A percentile compares a stretch with the other conserved stretches of the same genome.
phyloP scores from a whole-genome alignment of 2,329 filamentous ascomycete species.

The Microcyclosporella mali region DNA sequence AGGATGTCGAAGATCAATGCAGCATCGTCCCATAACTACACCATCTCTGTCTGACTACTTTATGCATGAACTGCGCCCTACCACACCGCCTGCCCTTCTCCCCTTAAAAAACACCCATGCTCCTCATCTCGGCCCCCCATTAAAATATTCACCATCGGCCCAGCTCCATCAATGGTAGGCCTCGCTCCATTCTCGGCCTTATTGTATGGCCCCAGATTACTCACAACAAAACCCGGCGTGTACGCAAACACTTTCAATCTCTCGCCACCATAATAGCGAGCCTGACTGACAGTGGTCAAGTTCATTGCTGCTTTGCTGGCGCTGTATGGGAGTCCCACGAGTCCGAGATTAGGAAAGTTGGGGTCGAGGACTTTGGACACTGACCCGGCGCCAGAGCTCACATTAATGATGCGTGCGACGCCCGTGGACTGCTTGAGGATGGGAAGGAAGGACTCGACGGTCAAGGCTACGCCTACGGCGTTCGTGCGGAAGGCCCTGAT shows the following conservation, averaged over 20 bases:
- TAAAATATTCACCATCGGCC: conserved; percentile 33
- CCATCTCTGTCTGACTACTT: too few species aligned
- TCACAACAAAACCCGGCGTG: conserved; percentile 35
- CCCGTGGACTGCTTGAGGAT: conserved; percentile 22
- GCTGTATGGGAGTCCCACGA: conserved; percentile 28
- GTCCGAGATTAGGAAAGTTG: conserved; percentile 25
- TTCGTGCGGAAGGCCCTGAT: conserved; percentile 23
- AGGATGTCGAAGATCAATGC: too few species aligned
- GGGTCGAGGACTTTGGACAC: conserved; percentile 28
- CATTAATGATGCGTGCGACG: conserved; percentile 31
- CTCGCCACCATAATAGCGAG: conserved; percentile 20
- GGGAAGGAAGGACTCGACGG: conserved; percentile 23
- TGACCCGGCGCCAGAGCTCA: conserved; percentile 32
- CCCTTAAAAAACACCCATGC: conserved; percentile 10
- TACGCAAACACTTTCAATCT: conserved; percentile 36
- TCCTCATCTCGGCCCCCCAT: conserved; percentile 34
- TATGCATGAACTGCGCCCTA: too few species aligned
- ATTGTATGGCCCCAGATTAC: conserved; percentile 31
- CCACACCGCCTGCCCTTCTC: conserved; percentile 11
- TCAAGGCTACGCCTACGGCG: conserved; percentile 19
- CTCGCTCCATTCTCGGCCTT: conserved; percentile 33
- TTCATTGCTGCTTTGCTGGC: conserved; percentile 37
- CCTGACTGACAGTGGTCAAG: conserved; percentile 31
- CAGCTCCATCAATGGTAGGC: conserved; percentile 29
- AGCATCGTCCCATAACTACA: too few species aligned